Evolutionary conservation across 306 rosid species (phyloP).

Genomic region (Rosa lucieae): DNA sequence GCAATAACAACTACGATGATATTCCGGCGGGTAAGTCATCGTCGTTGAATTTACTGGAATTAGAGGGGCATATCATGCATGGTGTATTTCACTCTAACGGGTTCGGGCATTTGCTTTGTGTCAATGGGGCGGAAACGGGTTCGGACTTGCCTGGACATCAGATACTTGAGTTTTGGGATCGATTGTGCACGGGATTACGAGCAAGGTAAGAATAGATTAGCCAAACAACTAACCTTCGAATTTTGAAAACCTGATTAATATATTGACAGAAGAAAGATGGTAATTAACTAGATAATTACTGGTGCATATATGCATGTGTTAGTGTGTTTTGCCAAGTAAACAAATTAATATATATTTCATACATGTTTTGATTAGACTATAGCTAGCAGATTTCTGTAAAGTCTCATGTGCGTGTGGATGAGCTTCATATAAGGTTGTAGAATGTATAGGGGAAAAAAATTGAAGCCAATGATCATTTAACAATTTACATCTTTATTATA

Average conservation of each 20-base stretch:
- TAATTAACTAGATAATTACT: background rate
- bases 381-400: no score
- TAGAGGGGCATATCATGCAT: conserved; percentile 71
- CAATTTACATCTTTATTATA: no score
- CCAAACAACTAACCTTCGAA: background rate
- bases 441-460: no score
- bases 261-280: background rate
- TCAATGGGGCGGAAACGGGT: conserved; percentile 76
- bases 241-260: background rate
- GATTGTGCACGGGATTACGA: conserved; percentile 63
- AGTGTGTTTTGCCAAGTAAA: background rate
- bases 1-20: background rate
- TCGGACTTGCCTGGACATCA: conserved; percentile 60
- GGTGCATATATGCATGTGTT: background rate
- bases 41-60: conserved; percentile 33
- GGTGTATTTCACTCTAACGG: conserved; percentile 91
- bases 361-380: no score
- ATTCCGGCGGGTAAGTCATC: background rate
- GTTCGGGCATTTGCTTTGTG: conserved; percentile 75
- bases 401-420: no score
- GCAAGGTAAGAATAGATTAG: conserved; percentile 48
- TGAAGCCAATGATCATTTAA: no score
- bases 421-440: no score
- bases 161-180: conserved; percentile 80
- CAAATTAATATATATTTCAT: no score